These are phyloP conservation scores for Nadsonia commutata DNA, from an alignment of 1,139 yeast genomes.

Conservation along the genomic window DNA sequence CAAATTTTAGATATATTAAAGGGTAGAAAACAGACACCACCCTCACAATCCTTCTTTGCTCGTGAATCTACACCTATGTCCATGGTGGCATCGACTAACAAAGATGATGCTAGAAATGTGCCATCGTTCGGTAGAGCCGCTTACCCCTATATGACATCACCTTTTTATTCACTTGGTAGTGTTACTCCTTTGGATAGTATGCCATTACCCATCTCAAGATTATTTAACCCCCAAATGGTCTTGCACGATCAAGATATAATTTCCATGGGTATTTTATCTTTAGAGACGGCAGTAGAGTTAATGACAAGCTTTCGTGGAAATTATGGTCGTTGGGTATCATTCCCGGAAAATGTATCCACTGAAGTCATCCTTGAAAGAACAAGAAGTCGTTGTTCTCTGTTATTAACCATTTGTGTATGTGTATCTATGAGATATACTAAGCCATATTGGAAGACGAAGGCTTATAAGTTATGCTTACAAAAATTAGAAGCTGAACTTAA, in stretches of 20 bases:
- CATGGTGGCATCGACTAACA: conserved; percentile 1
- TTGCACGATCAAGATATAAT: conserved; percentile 31
- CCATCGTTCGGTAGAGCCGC: conserved; percentile 30
- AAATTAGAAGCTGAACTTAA: conserved; percentile 32
- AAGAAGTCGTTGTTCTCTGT: conserved; percentile 40
- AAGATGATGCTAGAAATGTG: conserved; percentile 12
- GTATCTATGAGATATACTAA: conserved; percentile 41
- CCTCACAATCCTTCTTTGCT: not conserved
- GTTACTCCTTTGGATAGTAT: conserved; percentile 21
- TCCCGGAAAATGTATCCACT: conserved; percentile 42
- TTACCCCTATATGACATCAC: conserved; percentile 26
- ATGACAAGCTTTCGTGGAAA: conserved; percentile 47
- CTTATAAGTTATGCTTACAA: conserved; percentile 24
- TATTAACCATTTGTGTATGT: conserved; percentile 52
- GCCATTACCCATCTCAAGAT: conserved; percentile 33
- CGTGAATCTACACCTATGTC: conserved; percentile 1
- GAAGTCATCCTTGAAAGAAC: conserved; percentile 38
- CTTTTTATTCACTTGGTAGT: conserved; percentile 37
- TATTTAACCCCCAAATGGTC: conserved; percentile 25
- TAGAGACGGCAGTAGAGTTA: conserved; percentile 35
- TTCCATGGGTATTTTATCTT: conserved; percentile 34
- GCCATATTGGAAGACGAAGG: conserved; percentile 24
- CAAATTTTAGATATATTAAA: conserved; percentile 14
- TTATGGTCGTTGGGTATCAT: conserved; percentile 68
- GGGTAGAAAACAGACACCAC: conserved; percentile 1